A percentile compares a stretch with the other conserved stretches of the same genome.
phyloP scores from a whole-genome alignment of 2,329 filamentous ascomycete genomes.

The Waltergamsia citrina region DNA sequence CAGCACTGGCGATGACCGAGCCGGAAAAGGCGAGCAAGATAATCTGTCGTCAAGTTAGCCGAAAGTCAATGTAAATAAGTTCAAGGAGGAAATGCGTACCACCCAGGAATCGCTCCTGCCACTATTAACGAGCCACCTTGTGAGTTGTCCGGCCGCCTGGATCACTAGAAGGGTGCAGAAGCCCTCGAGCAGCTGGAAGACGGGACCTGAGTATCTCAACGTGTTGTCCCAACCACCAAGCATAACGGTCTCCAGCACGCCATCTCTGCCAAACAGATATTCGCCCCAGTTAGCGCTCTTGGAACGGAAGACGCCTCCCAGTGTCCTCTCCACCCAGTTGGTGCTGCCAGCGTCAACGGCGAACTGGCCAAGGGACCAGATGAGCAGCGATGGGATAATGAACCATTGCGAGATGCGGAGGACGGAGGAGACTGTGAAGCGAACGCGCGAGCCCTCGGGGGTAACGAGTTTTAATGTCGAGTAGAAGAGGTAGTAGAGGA shows the following conservation, averaged over 20 bases:
- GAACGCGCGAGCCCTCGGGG: conserved; percentile 66
- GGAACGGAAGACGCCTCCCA: conserved; percentile 54
- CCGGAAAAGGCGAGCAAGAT: conserved; percentile 79
- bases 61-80: background rate
- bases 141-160: conserved; percentile 88
- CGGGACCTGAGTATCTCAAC: conserved; percentile 80
- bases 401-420: conserved; percentile 77
- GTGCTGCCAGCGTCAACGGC: conserved; percentile 74
- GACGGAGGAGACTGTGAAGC: conserved; percentile 59
- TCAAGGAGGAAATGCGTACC: conserved; percentile 41
- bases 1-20: conserved; percentile 82
- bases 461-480: conserved; percentile 73
- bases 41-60: conserved; percentile 54
- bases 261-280: conserved; percentile 83
- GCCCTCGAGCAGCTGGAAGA: conserved; percentile 90
- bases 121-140: conserved; percentile 87
- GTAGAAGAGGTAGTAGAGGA: conserved; percentile 84
- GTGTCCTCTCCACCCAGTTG: conserved; percentile 75
- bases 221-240: conserved; percentile 85
- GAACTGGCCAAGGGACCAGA: conserved; percentile 94
- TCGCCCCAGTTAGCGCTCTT: conserved; percentile 61
- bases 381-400: conserved; percentile 74
- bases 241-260: conserved; percentile 68
- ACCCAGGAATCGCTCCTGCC: conserved; percentile 95
- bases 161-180: conserved; percentile 96